phyloP scores from a whole-genome alignment of 164 flowering plant genomes.

The Pachysandra terminalis region DNA sequence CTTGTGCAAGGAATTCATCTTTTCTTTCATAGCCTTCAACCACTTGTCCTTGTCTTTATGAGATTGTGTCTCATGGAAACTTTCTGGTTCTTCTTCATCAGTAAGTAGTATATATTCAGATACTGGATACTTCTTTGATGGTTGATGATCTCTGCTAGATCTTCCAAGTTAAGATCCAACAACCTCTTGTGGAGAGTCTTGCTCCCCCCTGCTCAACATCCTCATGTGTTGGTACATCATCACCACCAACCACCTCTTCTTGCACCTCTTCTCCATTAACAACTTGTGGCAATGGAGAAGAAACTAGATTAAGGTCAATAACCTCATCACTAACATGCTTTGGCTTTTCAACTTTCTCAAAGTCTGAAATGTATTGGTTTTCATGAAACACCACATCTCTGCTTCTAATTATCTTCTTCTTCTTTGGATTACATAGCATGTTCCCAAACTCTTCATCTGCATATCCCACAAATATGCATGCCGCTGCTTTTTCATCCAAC shows the following conservation, averaged over 20 bases:
- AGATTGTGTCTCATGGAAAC: too few species aligned
- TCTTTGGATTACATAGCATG: constrained; percentile 4
- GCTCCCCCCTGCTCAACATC: constrained; percentile 9
- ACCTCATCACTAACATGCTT: neutral
- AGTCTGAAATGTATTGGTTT: neutral
- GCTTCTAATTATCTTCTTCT: constrained; percentile 5
- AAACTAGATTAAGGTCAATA: too few species aligned
- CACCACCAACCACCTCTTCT: too few species aligned
- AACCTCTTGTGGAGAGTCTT: neutral
- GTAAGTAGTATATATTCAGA: neutral
- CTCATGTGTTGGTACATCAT: neutral
- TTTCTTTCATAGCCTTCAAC: too few species aligned
- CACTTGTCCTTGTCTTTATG: too few species aligned
- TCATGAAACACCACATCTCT: constrained; percentile 5
- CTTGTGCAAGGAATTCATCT: too few species aligned
- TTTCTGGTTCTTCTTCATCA: constrained; percentile 15
- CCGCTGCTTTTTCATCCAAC: constrained; percentile 11
- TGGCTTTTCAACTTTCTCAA: neutral
- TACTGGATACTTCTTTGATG: constrained; percentile 1
- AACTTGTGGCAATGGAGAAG: too few species aligned
- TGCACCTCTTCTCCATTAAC: too few species aligned
- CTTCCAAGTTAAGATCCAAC: neutral
- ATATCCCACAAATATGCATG: constrained; percentile 12
- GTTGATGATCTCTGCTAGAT: constrained; percentile 1
- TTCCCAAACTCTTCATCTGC: constrained; percentile 7